Percentiles rank a stretch among this genome's conserved stretches.
These are phyloP conservation scores for Aspergillus campestris DNA, from an alignment of 495 filamentous ascomycete genomes.

Conservation along the genomic window DNA sequence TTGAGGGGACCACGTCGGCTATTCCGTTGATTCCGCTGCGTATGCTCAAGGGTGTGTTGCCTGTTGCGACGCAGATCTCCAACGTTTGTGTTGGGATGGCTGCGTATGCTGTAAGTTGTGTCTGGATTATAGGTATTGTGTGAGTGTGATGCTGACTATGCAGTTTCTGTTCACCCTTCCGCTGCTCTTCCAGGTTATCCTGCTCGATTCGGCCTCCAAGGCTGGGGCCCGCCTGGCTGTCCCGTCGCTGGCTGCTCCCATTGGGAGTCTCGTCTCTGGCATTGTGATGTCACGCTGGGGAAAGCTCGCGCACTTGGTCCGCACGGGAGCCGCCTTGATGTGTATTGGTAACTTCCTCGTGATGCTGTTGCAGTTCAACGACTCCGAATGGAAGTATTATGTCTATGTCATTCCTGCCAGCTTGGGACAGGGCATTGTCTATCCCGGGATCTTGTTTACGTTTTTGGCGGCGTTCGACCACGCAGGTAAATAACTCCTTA, in stretches of 20 bases:
- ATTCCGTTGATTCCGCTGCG: slow-evolving; percentile 54
- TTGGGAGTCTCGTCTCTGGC: slow-evolving; percentile 52
- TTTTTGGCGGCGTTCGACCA: slow-evolving; percentile 57
- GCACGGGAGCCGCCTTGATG: slow-evolving; percentile 49
- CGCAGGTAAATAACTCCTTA: slow-evolving; percentile 32
- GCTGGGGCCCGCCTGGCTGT: slow-evolving; percentile 52
- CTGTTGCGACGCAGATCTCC: slow-evolving; percentile 46
- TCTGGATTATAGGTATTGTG: not conserved
- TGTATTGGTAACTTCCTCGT: slow-evolving; percentile 50
- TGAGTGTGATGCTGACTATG: not conserved
- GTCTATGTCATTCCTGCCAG: slow-evolving; percentile 57
- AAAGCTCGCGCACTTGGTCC: slow-evolving; percentile 46
- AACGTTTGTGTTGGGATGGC: slow-evolving; percentile 55
- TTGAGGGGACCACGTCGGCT: slow-evolving; percentile 49
- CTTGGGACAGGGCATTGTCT: slow-evolving; percentile 56
- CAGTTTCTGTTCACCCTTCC: slow-evolving; percentile 61
- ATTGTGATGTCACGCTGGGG: slow-evolving; percentile 60
- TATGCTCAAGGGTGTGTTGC: slow-evolving; percentile 44
- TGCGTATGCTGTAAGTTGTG: slow-evolving; percentile 50
- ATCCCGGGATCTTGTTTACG: slow-evolving; percentile 54
- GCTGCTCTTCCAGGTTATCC: slow-evolving; percentile 55
- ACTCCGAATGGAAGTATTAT: slow-evolving; percentile 54
- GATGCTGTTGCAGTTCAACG: slow-evolving; percentile 45
- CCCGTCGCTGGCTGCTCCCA: slow-evolving; percentile 52
- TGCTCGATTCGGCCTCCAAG: slow-evolving; percentile 52